phyloP scores from a whole-genome alignment of 768 basidiomycete species.

The Amanita rimosa region DNA sequence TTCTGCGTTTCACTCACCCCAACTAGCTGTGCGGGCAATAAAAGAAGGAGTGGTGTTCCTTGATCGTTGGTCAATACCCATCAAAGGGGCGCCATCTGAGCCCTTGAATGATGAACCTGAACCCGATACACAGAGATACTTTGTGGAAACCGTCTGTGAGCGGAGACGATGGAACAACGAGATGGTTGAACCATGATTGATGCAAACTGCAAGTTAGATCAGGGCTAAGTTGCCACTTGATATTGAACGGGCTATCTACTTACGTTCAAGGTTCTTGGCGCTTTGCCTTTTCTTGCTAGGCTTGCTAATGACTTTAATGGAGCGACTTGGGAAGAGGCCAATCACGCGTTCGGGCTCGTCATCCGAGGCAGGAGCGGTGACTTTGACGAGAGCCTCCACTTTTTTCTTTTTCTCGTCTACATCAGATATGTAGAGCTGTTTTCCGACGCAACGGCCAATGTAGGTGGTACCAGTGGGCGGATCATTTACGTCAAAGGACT shows the following conservation, averaged over 20 bases:
- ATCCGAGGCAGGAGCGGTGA: slow-evolving; percentile 69
- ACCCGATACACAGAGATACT: slow-evolving; percentile 92
- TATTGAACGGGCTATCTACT: slow-evolving; percentile 23
- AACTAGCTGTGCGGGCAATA: slow-evolving; percentile 81
- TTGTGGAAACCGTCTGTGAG: slow-evolving; percentile 91
- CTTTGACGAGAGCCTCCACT: slow-evolving; percentile 86
- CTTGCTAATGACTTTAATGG: slow-evolving; percentile 99
- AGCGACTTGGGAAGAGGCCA: slow-evolving; percentile 81
- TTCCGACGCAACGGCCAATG: slow-evolving; percentile 88
- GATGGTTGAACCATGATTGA: slow-evolving; percentile 92
- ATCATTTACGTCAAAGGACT: slow-evolving; percentile 71
- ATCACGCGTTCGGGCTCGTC: slow-evolving; percentile 77
- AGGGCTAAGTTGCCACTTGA: slow-evolving; percentile 7
- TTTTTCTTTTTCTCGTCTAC: slow-evolving; percentile 94
- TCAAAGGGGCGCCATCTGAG: slow-evolving; percentile 80
- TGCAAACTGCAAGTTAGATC: slow-evolving; percentile 52
- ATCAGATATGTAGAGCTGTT: slow-evolving; percentile 91
- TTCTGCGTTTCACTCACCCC: slow-evolving; percentile 45
- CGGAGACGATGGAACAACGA: slow-evolving; percentile 94
- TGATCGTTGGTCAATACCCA: slow-evolving; percentile 66
- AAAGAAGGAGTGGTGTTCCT: slow-evolving; percentile 75
- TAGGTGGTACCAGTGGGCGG: slow-evolving; percentile 78
- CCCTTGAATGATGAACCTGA: slow-evolving; percentile 88
- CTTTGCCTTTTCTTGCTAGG: slow-evolving; percentile 95
- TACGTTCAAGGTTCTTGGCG: slow-evolving; percentile 86